phyloP scores from a whole-genome alignment of 2,329 filamentous ascomycete species.

The Fusarium sp. region DNA sequence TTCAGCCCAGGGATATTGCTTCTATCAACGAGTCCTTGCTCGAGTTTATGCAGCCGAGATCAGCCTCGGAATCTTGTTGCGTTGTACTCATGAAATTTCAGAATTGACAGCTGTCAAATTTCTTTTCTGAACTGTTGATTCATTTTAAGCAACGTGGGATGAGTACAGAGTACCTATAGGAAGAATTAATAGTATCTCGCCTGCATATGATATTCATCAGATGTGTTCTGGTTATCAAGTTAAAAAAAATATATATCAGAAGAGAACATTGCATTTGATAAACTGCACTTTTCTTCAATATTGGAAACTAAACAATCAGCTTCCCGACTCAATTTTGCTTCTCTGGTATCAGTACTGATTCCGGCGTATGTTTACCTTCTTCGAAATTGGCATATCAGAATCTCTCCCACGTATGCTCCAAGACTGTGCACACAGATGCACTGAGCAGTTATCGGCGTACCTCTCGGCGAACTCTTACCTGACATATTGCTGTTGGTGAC shows the following conservation, averaged over 20 bases:
- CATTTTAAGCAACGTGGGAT: constrained; percentile 5
- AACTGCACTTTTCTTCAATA: background rate
- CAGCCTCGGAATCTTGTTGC: constrained; percentile 10
- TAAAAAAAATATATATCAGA: background rate
- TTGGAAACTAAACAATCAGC: background rate
- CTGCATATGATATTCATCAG: background rate
- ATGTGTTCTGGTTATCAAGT: background rate
- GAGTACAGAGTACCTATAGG: background rate
- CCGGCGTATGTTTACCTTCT: background rate
- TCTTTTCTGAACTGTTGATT: constrained; percentile 2
- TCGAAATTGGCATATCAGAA: background rate
- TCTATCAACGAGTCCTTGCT: constrained; percentile 27
- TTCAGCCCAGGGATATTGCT: constrained; percentile 45
- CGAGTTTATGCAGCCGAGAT: constrained; percentile 28
- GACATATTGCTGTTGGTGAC: background rate
- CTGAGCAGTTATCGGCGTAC: constrained; percentile 22
- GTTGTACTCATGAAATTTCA: background rate
- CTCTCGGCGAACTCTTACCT: constrained; percentile 23
- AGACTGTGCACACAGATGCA: background rate
- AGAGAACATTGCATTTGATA: background rate
- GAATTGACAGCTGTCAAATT: background rate
- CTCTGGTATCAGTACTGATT: background rate
- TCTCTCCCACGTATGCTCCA: background rate
- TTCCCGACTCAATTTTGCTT: background rate
- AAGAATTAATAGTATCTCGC: constrained; percentile 23